Conservation (phyloP, 148 eudicot species). For the Simmondsia chinensis region DNA sequence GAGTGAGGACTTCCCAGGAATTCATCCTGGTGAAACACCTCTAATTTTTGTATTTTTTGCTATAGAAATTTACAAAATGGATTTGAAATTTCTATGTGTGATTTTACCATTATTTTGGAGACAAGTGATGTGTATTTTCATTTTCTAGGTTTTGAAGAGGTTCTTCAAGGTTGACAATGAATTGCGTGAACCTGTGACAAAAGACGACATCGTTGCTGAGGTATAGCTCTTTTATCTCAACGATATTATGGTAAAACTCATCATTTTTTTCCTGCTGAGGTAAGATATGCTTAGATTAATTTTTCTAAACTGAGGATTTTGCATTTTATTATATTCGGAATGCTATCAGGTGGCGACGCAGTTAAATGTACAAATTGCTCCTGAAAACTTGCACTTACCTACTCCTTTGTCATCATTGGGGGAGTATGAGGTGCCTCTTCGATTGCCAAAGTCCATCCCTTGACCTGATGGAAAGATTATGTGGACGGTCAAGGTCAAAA, state of each 20-base stretch:
- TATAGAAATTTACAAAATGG: too few species aligned
- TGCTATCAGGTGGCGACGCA: conserved; percentile 88
- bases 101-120: neutral
- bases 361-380: conserved; percentile 41
- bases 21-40: too few species aligned
- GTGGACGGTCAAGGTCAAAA: conserved; percentile 67
- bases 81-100: too few species aligned
- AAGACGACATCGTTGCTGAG: conserved; percentile 81
- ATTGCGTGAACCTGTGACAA: conserved; percentile 74
- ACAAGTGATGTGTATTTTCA: neutral
- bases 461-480: conserved; percentile 60
- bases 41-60: too few species aligned
- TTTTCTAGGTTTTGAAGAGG: conserved; percentile 54
- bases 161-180: conserved; percentile 59
- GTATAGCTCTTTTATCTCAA: conserved; percentile 25
- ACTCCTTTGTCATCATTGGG: conserved; percentile 56
- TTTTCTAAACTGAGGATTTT: neutral
- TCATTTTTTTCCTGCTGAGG: too few species aligned
- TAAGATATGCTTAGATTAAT: neutral
- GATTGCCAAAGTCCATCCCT: conserved; percentile 72
- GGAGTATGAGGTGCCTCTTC: conserved; percentile 67
- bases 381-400: conserved; percentile 68
- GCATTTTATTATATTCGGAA: neutral
- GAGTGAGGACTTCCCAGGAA: too few species aligned
- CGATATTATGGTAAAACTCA: too few species aligned